Evolutionary conservation across 345 rosid genomes (phyloP), one percentile per base, ranked within the genome.

Genomic region (Cardamine occulta): DNA sequence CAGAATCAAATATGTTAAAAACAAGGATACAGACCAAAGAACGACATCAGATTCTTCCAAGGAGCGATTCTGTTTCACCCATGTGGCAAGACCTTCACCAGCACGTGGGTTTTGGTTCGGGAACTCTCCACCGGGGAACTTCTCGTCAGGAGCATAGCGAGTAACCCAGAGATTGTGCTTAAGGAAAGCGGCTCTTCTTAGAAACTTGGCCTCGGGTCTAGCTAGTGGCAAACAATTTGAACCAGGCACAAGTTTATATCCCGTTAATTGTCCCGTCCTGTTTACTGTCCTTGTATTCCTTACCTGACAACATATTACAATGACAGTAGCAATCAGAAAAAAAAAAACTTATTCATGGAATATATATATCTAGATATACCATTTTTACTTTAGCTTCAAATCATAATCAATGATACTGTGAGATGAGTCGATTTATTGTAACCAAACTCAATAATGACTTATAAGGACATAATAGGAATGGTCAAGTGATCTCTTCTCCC

Each of bases 131-230:
- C 98, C 98, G 3, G 97, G 98, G 70, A 83, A 90, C 84, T 80
- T 86, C 80, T 93, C 93, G 11, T 80, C 84, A 6, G 56, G 80
- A 60, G 89, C 72, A 66, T 85, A 93, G 42, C 90, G 85, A 24
- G 98, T 93, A 26, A 90, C 95, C 97, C 98, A 93, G 5, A 90
- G 89, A 66, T 89, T 90, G 72, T 90, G 97, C 77, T 87, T 89
- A 78, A 93, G 74, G 75, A 93, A 90, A 29, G 98, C 85, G 32
- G 98, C 98, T 79, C 96, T 86, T 70, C 95, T 86, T 69, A 93
- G 79, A 85, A 93, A 81, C 72, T 89, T 90, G 11, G 98, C 98
- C 79, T 88, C 93, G 1, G 90, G 81, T 67, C 95, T 90, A 61
- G 96, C 96, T 53, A 93, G 79, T 8, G 98, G 98, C 82, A 88